Base-by-base conservation (phyloP, 306 rosid species). In the Begonia loranthoides region DNA sequence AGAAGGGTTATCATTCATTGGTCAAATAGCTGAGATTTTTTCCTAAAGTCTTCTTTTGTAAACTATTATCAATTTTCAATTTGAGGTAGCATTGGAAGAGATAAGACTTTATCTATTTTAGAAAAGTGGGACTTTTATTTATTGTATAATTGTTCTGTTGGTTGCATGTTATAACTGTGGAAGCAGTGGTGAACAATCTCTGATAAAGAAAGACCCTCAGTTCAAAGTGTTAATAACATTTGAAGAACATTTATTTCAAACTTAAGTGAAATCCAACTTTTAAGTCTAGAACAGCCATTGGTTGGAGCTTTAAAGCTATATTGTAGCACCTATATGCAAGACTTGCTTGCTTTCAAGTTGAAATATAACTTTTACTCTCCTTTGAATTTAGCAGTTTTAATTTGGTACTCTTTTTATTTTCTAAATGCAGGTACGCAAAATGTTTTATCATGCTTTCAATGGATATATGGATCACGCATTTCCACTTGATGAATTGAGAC, bases 381-480 rank as follows among this genome's bases (percentile, higher is more conserved):
- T 46, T 6, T 11, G 2, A 51, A 28, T 9, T 14, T n/a, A 19
- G 41, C 33, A 9, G 41, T 51, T 22, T 19, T 19, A 51, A 39
- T 13, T 28, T 19, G 28, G 15, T 1, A 16, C 1, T 19, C 19
- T 17, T 58, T 13, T 11, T 17, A 13, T 21, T 34, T 33, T 61
- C 17, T 48, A 14, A 43, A 55, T 80, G 52, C 49, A 81, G 90
- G 97, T 82, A 28, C 59, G 73, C 46, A 94, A 79, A 24, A 89
- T 89, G 95, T 89, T 89, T 65, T 89, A 89, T 72, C 97, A 89
- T 65, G 97, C 94, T 65, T 89, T 89, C 39, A 70, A 89, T 72
- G 94, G 95, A 59, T 89, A 89, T 57, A 89, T 89, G 94, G 77
- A 80, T 6, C 70, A 85, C 69, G 97, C 95, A 48, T 89, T 89